Evolutionary conservation across 2,329 filamentous ascomycete genomes (phyloP).

Genomic region (Penicillium sp.): DNA sequence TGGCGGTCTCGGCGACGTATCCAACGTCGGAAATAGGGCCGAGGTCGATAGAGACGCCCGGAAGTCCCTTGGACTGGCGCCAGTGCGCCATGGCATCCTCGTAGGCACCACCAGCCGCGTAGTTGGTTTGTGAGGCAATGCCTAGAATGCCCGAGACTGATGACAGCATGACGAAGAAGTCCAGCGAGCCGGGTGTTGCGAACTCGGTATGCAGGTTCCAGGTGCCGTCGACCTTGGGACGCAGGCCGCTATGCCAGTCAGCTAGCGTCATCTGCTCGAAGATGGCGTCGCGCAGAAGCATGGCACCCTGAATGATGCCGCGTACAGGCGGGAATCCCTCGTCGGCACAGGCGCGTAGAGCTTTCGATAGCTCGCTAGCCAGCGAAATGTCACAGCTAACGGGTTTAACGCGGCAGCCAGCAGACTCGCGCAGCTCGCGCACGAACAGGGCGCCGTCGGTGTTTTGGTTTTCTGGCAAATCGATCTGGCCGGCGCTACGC

Average conservation of each 20-base stretch:
- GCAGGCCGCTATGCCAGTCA: conserved; percentile 8
- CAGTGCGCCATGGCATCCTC: conserved; percentile 7
- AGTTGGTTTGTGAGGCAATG: conserved; percentile 4
- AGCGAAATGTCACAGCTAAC: background rate
- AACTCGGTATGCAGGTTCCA: conserved; percentile 9
- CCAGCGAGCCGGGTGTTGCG: background rate
- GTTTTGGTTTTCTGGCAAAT: background rate
- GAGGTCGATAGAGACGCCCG: conserved; percentile 2
- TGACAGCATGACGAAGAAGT: conserved; percentile 14
- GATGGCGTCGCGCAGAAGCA: background rate
- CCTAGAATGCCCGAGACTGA: conserved; percentile 5
- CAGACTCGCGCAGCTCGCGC: background rate
- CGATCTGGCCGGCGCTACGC: conserved; percentile 22
- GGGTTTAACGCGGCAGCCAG: background rate
- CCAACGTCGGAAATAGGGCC: conserved; percentile 4
- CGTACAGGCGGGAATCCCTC: background rate
- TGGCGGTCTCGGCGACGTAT: background rate
- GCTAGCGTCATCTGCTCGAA: conserved; percentile 12
- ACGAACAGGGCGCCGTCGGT: background rate
- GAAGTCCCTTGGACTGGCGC: background rate
- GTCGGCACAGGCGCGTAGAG: background rate
- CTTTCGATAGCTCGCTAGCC: background rate
- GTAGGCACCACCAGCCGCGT: conserved; percentile 6
- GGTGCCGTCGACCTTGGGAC: conserved; percentile 12
- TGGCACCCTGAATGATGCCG: conserved; percentile 5